Base-by-base conservation (phyloP, 139 green algal genomes). In the Bryopsis sp. region DNA sequence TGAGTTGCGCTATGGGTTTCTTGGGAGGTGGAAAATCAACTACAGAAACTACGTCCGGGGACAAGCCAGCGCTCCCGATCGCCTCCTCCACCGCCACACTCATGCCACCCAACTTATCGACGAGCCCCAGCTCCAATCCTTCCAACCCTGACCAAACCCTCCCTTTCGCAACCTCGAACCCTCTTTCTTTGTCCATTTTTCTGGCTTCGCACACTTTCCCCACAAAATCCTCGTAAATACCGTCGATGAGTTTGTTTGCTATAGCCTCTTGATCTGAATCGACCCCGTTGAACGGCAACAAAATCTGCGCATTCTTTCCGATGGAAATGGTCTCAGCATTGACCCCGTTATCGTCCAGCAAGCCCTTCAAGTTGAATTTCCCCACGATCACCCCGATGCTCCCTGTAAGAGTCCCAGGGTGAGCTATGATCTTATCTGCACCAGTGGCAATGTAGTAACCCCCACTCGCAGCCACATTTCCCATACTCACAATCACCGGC, bases 231-330 rank as follows among this genome's bases (percentile, higher is more conserved):
- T 46, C 24, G 58, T 65, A 65, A 6, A 65, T 26, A 28, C 15
- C 28, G 24, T 39, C 29, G 7, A 65, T 39, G 28, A 65, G 31
- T 24, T 65, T 5, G 7, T 65, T 33, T 11, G 43, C 29, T 11
- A 39, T 39, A 7, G 24, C 7, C 58, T 65, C 29, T 43, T 65
- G 58, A 26, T 65, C 28, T 39, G 11, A 11, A 39, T 31, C 43
- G 4, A 65, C 4, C 24, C 43, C 29, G 28, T 6, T 54, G 31
- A 70, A 61, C 3, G 48, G 63, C 6, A 34, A 60, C 3, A 70
- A 34, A 6, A 73, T 72, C 28, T 8, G 46, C n/a, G 68, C 67
- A 64, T 64, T 73, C 24, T 73, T 35, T 71, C 43, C 67, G 33
- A 50, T 65, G 0, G 38, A 48, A n/a, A 72, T 15, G 35, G 24